These are phyloP conservation scores for Pyrenula massariospora DNA, from an alignment of 495 filamentous ascomycete species.

Conservation along the genomic window DNA sequence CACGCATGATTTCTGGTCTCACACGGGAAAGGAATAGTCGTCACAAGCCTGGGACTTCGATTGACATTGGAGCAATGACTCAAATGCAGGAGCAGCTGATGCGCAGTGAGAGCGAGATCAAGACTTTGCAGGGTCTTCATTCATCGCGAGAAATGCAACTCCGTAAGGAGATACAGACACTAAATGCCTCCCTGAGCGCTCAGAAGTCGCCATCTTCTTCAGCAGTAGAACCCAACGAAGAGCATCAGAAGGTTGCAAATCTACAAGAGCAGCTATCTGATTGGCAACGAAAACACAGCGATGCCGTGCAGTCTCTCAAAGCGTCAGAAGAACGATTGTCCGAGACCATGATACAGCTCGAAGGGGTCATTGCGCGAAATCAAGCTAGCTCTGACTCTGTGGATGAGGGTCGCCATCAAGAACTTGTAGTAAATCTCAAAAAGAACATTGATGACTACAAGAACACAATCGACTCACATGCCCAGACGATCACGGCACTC, in stretches of 20 bases:
- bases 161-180: constrained; percentile 49
- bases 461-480: constrained; percentile 49
- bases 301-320: constrained; percentile 59
- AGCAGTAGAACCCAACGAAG: constrained; percentile 24
- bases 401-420: constrained; percentile 48
- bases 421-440: constrained; percentile 54
- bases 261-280: constrained; percentile 65
- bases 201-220: constrained; percentile 26
- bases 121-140: constrained; percentile 60
- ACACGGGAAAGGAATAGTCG: constrained; percentile 85
- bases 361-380: constrained; percentile 32
- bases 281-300: constrained; percentile 67
- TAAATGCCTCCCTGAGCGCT: constrained; percentile 46
- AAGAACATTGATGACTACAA: constrained; percentile 72
- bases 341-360: constrained; percentile 58
- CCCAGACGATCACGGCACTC: constrained; percentile 49
- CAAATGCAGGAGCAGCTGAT: constrained; percentile 78
- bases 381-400: constrained; percentile 33
- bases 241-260: constrained; percentile 48
- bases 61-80: constrained; percentile 88
- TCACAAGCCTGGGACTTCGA: constrained; percentile 50
- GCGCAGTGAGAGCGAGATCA: constrained; percentile 72
- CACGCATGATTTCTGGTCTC: constrained; percentile 84
- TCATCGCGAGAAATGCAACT: constrained; percentile 63
- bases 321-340: constrained; percentile 61